Evolutionary conservation across 352 stramenopile species (phyloP), one percentile per base, ranked within the genome.

Genomic region (Pythium dissotocum): DNA sequence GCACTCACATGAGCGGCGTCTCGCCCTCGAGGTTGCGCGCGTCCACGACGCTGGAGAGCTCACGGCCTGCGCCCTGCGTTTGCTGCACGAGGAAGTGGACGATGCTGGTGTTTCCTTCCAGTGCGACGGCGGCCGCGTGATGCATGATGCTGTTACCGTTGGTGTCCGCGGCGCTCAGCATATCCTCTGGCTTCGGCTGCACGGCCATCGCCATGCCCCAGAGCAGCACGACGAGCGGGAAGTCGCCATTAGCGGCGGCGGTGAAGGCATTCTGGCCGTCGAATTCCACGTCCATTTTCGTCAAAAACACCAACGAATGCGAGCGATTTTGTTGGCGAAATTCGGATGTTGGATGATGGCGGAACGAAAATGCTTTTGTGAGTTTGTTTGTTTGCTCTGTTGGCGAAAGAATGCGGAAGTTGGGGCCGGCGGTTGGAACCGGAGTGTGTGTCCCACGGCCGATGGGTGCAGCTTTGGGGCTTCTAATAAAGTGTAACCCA

Each of bases 71-170:
- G 0, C 72, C 77, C 9, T 80, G 69, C 61, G 85, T 77, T 58
- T 95, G 85, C 75, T 95, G 87, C 58, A 93, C 75, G 18, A 95
- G 70, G 56, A 95, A 95, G 65, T 93, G 85, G 64, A 93, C 72
- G 49, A 87, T 93, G 67, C 89, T 83, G 44, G 79, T 67, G 69
- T 70, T 70, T 42, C 63, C 69, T 21, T 71, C 69, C 32, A 71
- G 58, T 36, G 69, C 52, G 2, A 66, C 75, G 6, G 76, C 77
- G 13, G 85, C 85, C 28, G 82, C 80, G 65, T 89, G 85, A 61
- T 95, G 87, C 46, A 91, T 56, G 33, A 91, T 65, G 0, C 68
- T 65, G 72, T 93, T 95, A 33, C 78, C 77, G 32, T 69, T 26
- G 2, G 52, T 56, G 70, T 95, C 87, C 26, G 67, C 68, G 14